phyloP scores from a whole-genome alignment of 192 early-diverging fungal genomes.

The Coemansia sp. region DNA sequence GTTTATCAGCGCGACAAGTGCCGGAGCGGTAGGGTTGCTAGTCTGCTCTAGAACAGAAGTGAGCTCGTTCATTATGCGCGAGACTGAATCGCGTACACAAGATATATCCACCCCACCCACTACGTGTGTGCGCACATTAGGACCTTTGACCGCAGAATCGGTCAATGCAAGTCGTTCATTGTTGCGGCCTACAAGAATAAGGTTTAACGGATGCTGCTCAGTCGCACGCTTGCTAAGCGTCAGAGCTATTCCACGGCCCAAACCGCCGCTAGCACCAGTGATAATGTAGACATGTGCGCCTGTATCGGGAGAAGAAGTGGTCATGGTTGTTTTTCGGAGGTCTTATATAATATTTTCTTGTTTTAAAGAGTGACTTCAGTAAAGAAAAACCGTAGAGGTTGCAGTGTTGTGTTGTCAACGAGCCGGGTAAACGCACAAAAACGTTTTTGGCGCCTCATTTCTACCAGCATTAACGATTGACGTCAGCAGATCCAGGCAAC shows the following conservation, averaged over 20 bases:
- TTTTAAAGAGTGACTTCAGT: background rate
- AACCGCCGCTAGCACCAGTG: slow-evolving; percentile 67
- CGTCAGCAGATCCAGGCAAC: no score
- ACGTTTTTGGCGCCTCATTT: background rate
- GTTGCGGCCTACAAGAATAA: slow-evolving; percentile 65
- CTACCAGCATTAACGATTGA: no score
- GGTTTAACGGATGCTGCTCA: slow-evolving; percentile 10
- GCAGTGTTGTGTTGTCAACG: no score
- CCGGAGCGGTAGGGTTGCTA: background rate
- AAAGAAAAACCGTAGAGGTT: slow-evolving; percentile 4
- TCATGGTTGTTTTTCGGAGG: background rate
- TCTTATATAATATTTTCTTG: background rate
- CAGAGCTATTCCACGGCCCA: slow-evolving; percentile 58
- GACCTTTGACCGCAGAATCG: slow-evolving; percentile 12
- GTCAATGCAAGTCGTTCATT: slow-evolving; percentile 20
- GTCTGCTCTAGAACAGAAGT: background rate
- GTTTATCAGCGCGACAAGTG: slow-evolving; percentile 62
- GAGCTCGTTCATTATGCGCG: background rate
- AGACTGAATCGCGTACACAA: slow-evolving; percentile 10
- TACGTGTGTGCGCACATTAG: slow-evolving; percentile 15
- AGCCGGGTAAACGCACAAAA: no score
- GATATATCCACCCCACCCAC: slow-evolving; percentile 18
- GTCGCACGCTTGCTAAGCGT: slow-evolving; percentile 25
- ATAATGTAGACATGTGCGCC: slow-evolving; percentile 44
- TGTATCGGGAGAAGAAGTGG: background rate